Evolutionary conservation across 768 basidiomycete genomes (phyloP).

Genomic region (Podaxis carcinomalis): DNA sequence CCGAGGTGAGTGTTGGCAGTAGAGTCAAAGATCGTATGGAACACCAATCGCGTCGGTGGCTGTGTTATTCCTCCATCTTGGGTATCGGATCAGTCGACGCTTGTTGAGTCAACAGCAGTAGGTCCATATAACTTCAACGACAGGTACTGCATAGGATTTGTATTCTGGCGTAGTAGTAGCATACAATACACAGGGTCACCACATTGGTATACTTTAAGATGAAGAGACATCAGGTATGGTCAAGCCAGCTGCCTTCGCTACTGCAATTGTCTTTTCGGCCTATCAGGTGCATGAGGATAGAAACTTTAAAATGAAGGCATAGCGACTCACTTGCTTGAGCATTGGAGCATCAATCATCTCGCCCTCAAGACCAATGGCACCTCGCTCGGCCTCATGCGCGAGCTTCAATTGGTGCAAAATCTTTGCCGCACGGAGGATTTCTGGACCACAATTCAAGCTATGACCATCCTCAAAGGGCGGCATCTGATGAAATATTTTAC

Average conservation of each 20-base stretch:
- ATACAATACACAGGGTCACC: neutral
- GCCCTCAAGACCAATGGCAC: conserved; percentile 75
- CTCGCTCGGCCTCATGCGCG: conserved; percentile 48
- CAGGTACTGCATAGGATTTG: neutral
- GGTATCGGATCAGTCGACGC: neutral
- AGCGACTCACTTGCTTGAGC: conserved; percentile 63
- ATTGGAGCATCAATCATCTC: conserved; percentile 93
- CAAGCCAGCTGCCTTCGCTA: conserved; percentile 52
- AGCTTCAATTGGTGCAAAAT: conserved; percentile 65
- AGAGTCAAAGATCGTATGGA: neutral
- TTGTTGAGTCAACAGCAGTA: neutral
- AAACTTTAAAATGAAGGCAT: neutral
- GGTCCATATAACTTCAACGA: neutral
- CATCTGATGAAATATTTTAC: conserved; percentile 29
- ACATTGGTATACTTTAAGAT: conserved; percentile 12
- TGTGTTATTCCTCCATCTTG: neutral
- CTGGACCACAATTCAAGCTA: conserved; percentile 30
- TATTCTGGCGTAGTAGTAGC: neutral
- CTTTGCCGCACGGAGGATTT: conserved; percentile 71
- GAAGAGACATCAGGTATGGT: conserved; percentile 39
- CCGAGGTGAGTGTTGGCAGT: neutral
- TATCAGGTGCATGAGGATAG: conserved; percentile 12
- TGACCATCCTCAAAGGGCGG: neutral
- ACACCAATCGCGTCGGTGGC: conserved; percentile 3
- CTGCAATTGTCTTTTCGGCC: conserved; percentile 44